phyloP scores from a whole-genome alignment of 352 stramenopile species.

The Thraustochytrium sp. region DNA sequence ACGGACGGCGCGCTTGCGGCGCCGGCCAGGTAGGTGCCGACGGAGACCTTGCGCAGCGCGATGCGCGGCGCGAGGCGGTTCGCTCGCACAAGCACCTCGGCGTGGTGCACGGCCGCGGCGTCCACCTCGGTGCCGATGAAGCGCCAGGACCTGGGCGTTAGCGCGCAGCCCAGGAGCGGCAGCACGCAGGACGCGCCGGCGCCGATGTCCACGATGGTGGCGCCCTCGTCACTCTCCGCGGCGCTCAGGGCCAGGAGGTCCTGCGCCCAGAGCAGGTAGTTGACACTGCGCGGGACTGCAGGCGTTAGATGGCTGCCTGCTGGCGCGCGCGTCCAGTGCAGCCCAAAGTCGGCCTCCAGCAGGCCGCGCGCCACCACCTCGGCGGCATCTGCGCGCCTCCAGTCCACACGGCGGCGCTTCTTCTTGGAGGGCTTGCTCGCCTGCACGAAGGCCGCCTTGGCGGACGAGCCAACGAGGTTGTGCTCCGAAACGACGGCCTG shows the following conservation, averaged over 20 bases:
- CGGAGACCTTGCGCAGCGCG: neutral
- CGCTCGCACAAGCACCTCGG: neutral
- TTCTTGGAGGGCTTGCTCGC: too few relatives aligned
- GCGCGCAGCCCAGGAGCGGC: neutral
- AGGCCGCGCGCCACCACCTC: neutral
- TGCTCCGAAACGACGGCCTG: too few relatives aligned
- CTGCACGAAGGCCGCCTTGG: too few relatives aligned
- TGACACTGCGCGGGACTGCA: neutral
- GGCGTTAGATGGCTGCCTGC: neutral
- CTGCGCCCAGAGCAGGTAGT: conserved; percentile 7
- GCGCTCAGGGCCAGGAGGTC: neutral
- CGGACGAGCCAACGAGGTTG: too few relatives aligned
- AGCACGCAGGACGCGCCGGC: conserved; percentile 12
- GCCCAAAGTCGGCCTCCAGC: neutral
- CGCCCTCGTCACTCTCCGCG: neutral
- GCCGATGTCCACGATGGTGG: conserved; percentile 17
- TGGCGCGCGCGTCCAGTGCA: neutral
- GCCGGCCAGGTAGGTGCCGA: neutral
- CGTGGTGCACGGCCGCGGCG: neutral
- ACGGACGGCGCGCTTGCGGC: too few relatives aligned
- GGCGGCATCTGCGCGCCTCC: neutral
- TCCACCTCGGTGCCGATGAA: conserved; percentile 23
- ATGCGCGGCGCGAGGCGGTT: neutral
- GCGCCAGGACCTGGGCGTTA: neutral
- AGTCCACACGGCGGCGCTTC: neutral